phyloP scores from a whole-genome alignment of 768 basidiomycete genomes.

The Rhizopogon vulgaris region DNA sequence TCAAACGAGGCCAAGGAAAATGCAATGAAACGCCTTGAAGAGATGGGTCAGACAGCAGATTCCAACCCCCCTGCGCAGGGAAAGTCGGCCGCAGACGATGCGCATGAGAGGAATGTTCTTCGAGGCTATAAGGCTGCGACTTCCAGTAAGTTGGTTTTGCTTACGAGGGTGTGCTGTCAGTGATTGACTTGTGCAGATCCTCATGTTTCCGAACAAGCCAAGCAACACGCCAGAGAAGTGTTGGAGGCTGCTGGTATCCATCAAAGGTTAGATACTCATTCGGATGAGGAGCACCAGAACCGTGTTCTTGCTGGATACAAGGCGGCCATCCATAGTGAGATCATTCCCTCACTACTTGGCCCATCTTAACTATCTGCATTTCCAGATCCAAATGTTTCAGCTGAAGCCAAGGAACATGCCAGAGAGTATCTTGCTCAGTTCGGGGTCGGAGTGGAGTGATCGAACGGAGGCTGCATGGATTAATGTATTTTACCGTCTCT shows the following conservation, averaged over 20 bases:
- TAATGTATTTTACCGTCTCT: neutral
- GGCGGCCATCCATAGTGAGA: conserved; percentile 42
- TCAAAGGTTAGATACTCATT: conserved; percentile 22
- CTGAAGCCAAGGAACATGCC: conserved; percentile 45
- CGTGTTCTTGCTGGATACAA: conserved; percentile 54
- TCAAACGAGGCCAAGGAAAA: conserved; percentile 48
- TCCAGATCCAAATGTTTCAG: conserved; percentile 41
- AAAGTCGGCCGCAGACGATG: neutral
- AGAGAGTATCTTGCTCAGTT: conserved; percentile 30
- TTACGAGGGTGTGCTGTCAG: neutral
- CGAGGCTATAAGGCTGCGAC: conserved; percentile 49
- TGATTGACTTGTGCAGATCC: conserved; percentile 27
- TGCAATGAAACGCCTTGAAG: conserved; percentile 40
- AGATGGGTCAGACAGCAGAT: conserved; percentile 25
- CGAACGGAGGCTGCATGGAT: neutral
- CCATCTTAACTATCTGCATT: neutral
- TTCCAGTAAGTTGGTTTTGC: conserved; percentile 26
- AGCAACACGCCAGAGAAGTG: conserved; percentile 48
- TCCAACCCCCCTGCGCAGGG: neutral
- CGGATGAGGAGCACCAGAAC: conserved; percentile 34
- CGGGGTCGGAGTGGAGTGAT: conserved; percentile 11
- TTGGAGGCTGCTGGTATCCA: conserved; percentile 39
- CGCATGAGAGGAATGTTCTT: conserved; percentile 18
- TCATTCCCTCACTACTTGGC: neutral
- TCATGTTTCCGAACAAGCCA: conserved; percentile 41